A percentile compares a stretch with the other conserved stretches of the same genome.
phyloP scores from a whole-genome alignment of 2,329 filamentous ascomycete genomes.

The Orbilia oligospora region DNA sequence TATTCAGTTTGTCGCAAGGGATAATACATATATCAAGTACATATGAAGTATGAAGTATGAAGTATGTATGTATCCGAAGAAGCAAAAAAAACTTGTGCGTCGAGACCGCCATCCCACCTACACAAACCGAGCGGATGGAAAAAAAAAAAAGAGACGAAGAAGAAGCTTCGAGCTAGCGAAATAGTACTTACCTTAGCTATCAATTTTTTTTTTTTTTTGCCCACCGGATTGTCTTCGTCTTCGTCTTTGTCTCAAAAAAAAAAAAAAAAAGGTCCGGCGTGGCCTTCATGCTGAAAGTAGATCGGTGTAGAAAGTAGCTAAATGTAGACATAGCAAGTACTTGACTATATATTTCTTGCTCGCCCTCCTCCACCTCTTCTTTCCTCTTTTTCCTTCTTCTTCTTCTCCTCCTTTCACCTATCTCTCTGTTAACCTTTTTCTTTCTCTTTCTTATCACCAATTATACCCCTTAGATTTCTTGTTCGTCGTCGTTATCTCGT shows the following conservation, averaged over 20 bases:
- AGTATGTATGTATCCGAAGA: conserved; percentile 38
- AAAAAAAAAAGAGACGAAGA: conserved; percentile 38
- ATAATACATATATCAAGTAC: too few species aligned
- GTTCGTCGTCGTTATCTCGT: conserved; percentile 53
- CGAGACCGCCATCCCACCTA: conserved; percentile 48
- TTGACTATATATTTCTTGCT: conserved; percentile 59
- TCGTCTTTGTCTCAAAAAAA: conserved; percentile 15
- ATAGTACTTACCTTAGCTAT: conserved; percentile 27
- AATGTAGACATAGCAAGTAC: neutral
- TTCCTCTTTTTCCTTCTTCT: conserved; percentile 32
- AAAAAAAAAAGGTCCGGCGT: conserved; percentile 43
- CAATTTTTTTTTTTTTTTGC: conserved; percentile 38
- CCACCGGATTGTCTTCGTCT: conserved; percentile 3
- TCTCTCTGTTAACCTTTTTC: conserved; percentile 30
- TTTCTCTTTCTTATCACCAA: conserved; percentile 34
- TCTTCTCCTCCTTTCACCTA: conserved; percentile 16
- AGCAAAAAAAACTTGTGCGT: conserved; percentile 40
- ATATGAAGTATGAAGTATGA: too few species aligned
- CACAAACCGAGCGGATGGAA: too few species aligned
- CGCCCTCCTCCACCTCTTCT: conserved; percentile 48
- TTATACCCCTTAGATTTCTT: conserved; percentile 56
- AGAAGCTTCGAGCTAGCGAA: conserved; percentile 37
- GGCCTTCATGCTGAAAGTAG: too few species aligned
- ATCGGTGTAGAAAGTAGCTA: neutral
- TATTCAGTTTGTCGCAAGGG: conserved; percentile 56